Base-by-base conservation (phyloP, 2,329 filamentous ascomycete genomes). In the Calonectria multiphialidica region DNA sequence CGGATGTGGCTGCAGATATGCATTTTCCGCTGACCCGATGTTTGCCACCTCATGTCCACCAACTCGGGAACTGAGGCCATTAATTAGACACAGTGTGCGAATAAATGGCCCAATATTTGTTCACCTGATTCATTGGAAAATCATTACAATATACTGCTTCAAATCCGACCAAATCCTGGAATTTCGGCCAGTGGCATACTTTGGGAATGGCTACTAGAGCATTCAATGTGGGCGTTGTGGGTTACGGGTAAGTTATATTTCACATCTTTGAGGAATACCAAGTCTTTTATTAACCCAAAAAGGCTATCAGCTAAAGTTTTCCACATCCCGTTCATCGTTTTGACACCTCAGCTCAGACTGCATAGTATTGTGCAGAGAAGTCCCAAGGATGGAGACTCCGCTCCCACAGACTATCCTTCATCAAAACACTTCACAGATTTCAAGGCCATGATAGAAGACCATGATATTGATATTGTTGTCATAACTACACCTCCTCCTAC, bases 261-360 rank as follows among this genome's bases (percentile, higher is more conserved):
- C 5, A 10, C 33, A 35, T 35, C 33, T 16, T 18, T n/a, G 16
- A 8, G 18, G 40, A 6, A 44, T 18, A 16, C 2, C 40, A 3
- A 44, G 13, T 44, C 7, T 44, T 44, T 2, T 44, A 16, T 44
- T 44, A 18, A 44, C 40, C 40, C 18, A 35, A n/a, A 44, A 68
- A 90, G 89, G 81, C 79, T 89, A 62, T 91, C 89, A 2, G 94
- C 94, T 83, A 96, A 95, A 81, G 88, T 93, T 84, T 96, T 96
- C 85, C 94, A 96, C 84, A 95, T 96, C 80, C 94, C 94, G 73
- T 94, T 95, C 84, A 89, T 96, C 83, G 85, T 86, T 66, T 87
- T 88, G 35, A 90, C 92, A 0, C 87, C 91, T 8, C 86, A 90
- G 66, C 88, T 95, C 81, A 91, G 88, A 64, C 90, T 96, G 23